Evolutionary conservation across 1,284 basidiomycete species (phyloP).

Genomic region (Agaricales sp.): DNA sequence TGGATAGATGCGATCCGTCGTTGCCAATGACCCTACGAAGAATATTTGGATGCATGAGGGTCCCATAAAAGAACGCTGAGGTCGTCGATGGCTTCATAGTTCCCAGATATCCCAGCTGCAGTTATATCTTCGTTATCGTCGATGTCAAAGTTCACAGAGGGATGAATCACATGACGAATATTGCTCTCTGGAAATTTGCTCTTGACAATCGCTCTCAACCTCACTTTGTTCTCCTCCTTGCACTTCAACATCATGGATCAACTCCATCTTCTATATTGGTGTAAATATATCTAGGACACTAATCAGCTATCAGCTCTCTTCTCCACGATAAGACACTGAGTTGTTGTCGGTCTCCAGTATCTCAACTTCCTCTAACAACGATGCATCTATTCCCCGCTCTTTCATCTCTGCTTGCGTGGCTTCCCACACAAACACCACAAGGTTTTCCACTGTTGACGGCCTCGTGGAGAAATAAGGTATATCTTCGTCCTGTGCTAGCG

Average conservation of each 20-base stretch:
- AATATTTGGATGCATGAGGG: slow-evolving; percentile 49
- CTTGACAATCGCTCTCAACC: too few species aligned
- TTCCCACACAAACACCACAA: neutral
- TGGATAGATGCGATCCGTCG: slow-evolving; percentile 30
- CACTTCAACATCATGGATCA: too few species aligned
- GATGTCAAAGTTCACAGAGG: too few species aligned
- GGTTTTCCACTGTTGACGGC: neutral
- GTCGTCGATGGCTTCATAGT: slow-evolving; percentile 8
- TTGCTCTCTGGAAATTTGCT: too few species aligned
- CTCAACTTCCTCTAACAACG: neutral
- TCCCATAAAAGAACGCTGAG: slow-evolving; percentile 82
- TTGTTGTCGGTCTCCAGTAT: neutral
- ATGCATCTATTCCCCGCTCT: neutral
- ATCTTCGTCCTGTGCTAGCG: neutral
- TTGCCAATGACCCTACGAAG: slow-evolving; percentile 42
- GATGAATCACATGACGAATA: too few species aligned
- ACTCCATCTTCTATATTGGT: too few species aligned
- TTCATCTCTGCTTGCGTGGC: neutral
- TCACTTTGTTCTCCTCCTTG: too few species aligned
- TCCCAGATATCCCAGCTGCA: too few species aligned
- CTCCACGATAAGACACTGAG: neutral
- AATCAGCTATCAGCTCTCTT: neutral
- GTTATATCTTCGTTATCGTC: too few species aligned
- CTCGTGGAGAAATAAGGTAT: neutral
- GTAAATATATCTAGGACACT: too few species aligned